Conservation (phyloP, 768 basidiomycete genomes). For the Leccinum sublutescens region DNA sequence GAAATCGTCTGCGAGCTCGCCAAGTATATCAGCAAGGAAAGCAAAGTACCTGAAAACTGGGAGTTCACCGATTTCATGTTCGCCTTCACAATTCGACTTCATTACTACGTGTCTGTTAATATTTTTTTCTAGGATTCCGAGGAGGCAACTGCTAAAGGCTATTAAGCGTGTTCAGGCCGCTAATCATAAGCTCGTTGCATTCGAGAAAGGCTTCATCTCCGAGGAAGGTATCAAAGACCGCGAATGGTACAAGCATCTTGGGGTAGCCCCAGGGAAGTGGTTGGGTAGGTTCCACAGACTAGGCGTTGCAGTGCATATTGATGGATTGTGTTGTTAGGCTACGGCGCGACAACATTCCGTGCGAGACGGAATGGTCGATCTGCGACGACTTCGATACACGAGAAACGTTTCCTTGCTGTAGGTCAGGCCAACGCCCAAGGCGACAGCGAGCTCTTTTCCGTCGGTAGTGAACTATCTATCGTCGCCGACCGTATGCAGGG, state of each 20-base stretch:
- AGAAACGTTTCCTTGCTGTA: too few relatives aligned
- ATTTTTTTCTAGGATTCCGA: slow-evolving; percentile 15
- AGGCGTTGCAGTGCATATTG: background rate
- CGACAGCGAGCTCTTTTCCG: too few relatives aligned
- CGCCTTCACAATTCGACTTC: background rate
- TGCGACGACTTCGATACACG: too few relatives aligned
- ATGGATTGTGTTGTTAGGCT: slow-evolving; percentile 44
- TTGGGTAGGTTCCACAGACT: slow-evolving; percentile 48
- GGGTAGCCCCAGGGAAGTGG: slow-evolving; percentile 88
- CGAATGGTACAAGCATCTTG: slow-evolving; percentile 90
- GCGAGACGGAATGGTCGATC: too few relatives aligned
- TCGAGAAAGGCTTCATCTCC: slow-evolving; percentile 85
- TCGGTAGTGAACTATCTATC: too few relatives aligned
- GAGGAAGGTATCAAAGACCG: slow-evolving; percentile 74
- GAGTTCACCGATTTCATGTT: slow-evolving; percentile 10
- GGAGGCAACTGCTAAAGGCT: slow-evolving; percentile 48
- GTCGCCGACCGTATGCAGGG: too few relatives aligned
- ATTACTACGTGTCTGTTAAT: slow-evolving; percentile 1
- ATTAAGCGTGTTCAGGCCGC: slow-evolving; percentile 54
- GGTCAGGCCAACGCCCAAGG: too few relatives aligned
- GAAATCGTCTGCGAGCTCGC: slow-evolving; percentile 35
- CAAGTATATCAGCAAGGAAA: slow-evolving; percentile 33
- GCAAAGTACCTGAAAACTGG: slow-evolving; percentile 10
- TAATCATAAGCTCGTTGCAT: slow-evolving; percentile 66
- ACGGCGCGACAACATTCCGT: slow-evolving; percentile 86